phyloP scores from a whole-genome alignment of 2,329 filamentous ascomycete species.

The Diaporthe sp. region DNA sequence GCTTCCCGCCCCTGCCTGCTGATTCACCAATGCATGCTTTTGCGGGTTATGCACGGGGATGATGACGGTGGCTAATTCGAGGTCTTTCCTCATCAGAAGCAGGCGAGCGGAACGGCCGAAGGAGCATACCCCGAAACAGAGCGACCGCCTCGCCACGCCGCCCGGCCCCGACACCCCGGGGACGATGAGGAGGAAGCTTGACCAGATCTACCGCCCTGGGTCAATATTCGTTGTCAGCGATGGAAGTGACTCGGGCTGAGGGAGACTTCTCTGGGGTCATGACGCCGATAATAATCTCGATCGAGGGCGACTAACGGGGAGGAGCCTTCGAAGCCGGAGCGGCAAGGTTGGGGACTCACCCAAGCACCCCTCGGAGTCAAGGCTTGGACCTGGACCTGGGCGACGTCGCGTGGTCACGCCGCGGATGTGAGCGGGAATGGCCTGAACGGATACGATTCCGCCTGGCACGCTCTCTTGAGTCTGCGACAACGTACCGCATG shows the following conservation, averaged over 20 bases:
- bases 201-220: constrained; percentile 11
- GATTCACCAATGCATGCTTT: constrained; percentile 33
- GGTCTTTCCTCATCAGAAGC: background rate
- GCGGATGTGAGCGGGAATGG: background rate
- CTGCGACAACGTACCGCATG: background rate
- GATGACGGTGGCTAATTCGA: constrained; percentile 27
- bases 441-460: background rate
- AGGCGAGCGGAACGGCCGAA: background rate
- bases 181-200: constrained; percentile 19
- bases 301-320: background rate
- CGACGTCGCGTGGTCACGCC: background rate
- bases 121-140: constrained; percentile 4
- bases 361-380: background rate
- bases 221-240: background rate
- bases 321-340: background rate
- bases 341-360: background rate
- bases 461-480: background rate
- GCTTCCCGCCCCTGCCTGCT: constrained; percentile 7
- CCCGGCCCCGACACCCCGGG: background rate
- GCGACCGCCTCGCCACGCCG: background rate
- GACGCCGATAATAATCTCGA: background rate
- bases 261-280: background rate
- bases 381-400: background rate
- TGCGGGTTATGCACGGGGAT: constrained; percentile 30
- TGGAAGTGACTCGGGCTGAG: constrained; percentile 10